phyloP scores from a whole-genome alignment of 768 basidiomycete species.

The Crucibulum laeve region DNA sequence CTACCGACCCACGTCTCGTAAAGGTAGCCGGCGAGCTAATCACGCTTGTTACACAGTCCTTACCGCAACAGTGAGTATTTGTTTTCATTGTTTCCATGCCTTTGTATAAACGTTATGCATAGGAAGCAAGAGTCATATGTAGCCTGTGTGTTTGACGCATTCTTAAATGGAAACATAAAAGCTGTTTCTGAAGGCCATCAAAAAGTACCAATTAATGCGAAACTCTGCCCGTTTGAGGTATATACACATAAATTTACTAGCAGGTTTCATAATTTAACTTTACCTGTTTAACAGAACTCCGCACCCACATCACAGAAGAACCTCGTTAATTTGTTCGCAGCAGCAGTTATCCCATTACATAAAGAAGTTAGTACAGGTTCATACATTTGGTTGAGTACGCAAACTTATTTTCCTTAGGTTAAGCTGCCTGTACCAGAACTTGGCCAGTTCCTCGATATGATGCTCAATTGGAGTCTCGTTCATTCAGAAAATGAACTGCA shows the following conservation, averaged over 20 bases:
- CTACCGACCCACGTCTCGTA: conserved; percentile 48
- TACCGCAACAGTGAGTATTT: conserved; percentile 63
- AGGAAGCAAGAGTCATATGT: conserved; percentile 69
- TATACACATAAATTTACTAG: background rate
- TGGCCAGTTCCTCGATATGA: conserved; percentile 42
- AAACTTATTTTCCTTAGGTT: conserved; percentile 34
- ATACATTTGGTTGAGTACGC: background rate
- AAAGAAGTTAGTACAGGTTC: conserved; percentile 49
- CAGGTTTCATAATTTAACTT: conserved; percentile 6
- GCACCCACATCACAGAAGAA: conserved; percentile 52
- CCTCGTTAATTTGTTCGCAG: conserved; percentile 61
- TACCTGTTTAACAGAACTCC: conserved; percentile 28
- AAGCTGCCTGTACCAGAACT: conserved; percentile 44
- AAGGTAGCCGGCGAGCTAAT: conserved; percentile 63
- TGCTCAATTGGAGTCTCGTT: conserved; percentile 59
- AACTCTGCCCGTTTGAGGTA: conserved; percentile 54
- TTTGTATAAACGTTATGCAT: background rate
- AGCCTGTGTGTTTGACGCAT: conserved; percentile 46
- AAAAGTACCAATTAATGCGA: conserved; percentile 32
- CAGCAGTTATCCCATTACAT: conserved; percentile 58
- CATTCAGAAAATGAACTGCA: conserved; percentile 45
- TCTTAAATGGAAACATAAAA: conserved; percentile 47
- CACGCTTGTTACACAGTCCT: conserved; percentile 58
- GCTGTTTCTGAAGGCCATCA: conserved; percentile 53
- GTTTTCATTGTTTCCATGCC: conserved; percentile 1